Percentiles rank a stretch among this genome's conserved stretches.
Evolutionary conservation across 345 rosid species (phyloP).

Genomic region (Hibiscus trionum): DNA sequence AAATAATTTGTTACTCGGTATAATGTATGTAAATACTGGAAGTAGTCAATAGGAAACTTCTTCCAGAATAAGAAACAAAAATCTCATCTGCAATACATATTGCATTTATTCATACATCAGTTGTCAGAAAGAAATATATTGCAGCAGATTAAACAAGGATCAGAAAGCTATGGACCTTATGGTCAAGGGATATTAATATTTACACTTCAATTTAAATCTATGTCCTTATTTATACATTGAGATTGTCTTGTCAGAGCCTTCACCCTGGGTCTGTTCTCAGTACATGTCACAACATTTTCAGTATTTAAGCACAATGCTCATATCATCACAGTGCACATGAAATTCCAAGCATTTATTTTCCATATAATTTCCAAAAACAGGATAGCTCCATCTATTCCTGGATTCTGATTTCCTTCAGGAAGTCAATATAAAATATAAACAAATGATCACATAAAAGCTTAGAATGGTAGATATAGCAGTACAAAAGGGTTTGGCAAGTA

Average conservation of each 20-base stretch:
- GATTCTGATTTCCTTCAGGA: background rate
- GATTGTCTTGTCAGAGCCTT: background rate
- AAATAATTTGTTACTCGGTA: no score
- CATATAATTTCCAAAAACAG: background rate
- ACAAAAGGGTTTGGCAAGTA: background rate
- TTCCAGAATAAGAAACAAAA: background rate
- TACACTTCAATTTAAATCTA: background rate
- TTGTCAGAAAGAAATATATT: background rate
- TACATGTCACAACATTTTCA: background rate
- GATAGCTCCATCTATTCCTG: background rate
- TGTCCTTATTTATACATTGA: background rate
- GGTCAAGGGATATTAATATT: background rate
- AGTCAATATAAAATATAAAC: background rate
- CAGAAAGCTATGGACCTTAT: background rate
- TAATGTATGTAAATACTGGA: background rate
- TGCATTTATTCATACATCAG: background rate
- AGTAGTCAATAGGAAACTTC: background rate
- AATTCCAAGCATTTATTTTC: background rate
- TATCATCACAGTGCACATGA: background rate
- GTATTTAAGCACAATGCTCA: background rate
- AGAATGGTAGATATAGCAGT: background rate
- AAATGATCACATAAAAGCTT: background rate
- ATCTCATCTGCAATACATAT: background rate
- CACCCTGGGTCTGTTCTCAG: background rate
- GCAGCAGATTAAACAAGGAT: background rate